Conservation (phyloP, 306 rosid species). For the Elaeagnus macrophylla region DNA sequence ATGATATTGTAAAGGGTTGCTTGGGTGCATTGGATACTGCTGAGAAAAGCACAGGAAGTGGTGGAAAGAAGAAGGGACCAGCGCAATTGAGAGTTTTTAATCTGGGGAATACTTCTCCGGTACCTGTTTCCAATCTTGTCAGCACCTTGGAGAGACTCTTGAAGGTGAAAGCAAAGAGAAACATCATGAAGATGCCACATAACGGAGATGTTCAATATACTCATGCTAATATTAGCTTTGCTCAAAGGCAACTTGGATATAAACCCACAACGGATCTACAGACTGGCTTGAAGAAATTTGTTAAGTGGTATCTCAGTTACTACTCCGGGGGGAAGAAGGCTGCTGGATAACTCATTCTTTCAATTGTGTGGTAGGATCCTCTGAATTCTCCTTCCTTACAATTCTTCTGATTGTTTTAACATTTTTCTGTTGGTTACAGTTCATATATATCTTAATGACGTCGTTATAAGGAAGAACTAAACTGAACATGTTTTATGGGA, state of each 20-base stretch:
- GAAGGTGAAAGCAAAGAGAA: conserved; percentile 80
- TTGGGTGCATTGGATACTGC: conserved; percentile 89
- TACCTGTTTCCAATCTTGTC: conserved; percentile 78
- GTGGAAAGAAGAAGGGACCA: conserved; percentile 83
- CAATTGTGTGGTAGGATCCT: conserved; percentile 32
- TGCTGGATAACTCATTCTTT: conserved; percentile 44
- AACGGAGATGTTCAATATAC: conserved; percentile 93
- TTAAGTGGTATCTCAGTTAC: conserved; percentile 81
- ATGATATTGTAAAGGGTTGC: conserved; percentile 92
- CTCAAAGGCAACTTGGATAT: conserved; percentile 81
- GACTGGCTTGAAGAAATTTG: conserved; percentile 88
- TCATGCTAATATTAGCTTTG: conserved; percentile 86
- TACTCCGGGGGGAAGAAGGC: conserved; percentile 74
- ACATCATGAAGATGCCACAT: conserved; percentile 67
- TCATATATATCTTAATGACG: conserved; percentile 45
- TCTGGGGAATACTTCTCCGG: conserved; percentile 89
- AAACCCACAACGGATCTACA: conserved; percentile 80
- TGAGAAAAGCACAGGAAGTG: conserved; percentile 92
- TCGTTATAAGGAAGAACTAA: conserved; percentile 41
- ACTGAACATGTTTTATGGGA: conserved; percentile 46
- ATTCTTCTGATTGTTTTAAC: conserved; percentile 67
- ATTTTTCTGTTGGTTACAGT: conserved; percentile 41
- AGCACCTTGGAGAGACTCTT: conserved; percentile 87
- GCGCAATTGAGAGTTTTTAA: conserved; percentile 92
- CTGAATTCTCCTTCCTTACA: conserved; percentile 59